These are phyloP conservation scores for Spathaspora passalidarum DNA, from an alignment of 805 yeast genomes.

Conservation along the genomic window DNA sequence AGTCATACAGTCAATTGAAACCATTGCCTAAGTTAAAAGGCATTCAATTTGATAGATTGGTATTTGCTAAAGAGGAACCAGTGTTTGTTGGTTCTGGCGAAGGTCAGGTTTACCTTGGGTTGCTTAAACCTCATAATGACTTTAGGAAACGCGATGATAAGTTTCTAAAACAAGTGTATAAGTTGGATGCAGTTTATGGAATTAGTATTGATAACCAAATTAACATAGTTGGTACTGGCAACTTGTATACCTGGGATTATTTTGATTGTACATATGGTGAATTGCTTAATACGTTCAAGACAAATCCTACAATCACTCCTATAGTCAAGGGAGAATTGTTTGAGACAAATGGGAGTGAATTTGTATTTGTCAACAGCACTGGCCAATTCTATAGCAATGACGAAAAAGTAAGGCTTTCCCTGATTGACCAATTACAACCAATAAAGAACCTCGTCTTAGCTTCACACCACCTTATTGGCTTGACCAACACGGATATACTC, in stretches of 20 bases:
- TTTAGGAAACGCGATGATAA: conserved; percentile 37
- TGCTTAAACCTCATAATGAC: conserved; percentile 27
- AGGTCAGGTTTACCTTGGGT: conserved; percentile 24
- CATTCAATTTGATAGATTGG: conserved; percentile 21
- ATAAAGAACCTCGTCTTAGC: conserved; percentile 14
- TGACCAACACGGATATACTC: conserved; percentile 13
- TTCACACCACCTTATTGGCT: conserved; percentile 27
- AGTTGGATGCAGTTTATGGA: conserved; percentile 14
- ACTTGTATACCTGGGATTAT: conserved; percentile 30
- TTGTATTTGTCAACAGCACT: conserved; percentile 12
- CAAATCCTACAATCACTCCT: conserved; percentile 2
- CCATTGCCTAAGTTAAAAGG: conserved; percentile 30
- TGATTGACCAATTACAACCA: conserved; percentile 12
- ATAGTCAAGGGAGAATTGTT: conserved; percentile 8
- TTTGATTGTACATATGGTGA: conserved; percentile 29
- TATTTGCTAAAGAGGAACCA: conserved; percentile 23
- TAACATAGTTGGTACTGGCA: conserved; percentile 16
- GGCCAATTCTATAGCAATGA: conserved; percentile 24
- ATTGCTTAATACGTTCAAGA: conserved; percentile 25
- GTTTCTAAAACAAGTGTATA: conserved; percentile 26
- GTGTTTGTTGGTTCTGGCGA: conserved; percentile 29
- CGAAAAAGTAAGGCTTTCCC: conserved; percentile 21
- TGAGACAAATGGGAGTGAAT: conserved; percentile 13
- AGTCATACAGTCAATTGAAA: conserved; percentile 29
- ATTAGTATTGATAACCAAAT: conserved; percentile 21